Conservation (phyloP, 805 yeast species). For the Saccharomycopsis schoenii region DNA sequence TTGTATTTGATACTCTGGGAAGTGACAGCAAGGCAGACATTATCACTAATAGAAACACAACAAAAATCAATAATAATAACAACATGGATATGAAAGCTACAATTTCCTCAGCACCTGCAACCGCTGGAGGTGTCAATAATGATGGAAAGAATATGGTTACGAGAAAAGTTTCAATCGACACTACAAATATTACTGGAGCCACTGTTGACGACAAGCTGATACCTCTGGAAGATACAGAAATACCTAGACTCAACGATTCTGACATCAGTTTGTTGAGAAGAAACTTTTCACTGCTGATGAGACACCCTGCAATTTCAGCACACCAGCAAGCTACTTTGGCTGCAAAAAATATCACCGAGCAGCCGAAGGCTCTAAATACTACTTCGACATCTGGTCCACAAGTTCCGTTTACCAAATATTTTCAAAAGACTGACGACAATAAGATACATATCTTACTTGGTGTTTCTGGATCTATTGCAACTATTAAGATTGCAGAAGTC, state of each 20-base stretch:
- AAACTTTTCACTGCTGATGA: not conserved
- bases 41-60: not conserved
- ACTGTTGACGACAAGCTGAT: not conserved
- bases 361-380: not conserved
- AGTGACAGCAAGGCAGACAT: not conserved
- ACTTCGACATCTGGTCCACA: not conserved
- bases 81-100: not conserved
- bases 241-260: not conserved
- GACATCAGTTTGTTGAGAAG: not conserved
- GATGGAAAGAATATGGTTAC: not conserved
- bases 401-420: slow-evolving; percentile 58
- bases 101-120: not conserved
- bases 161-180: not conserved
- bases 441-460: slow-evolving; percentile 84
- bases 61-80: not conserved
- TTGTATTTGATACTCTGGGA: not conserved
- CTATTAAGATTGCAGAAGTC: slow-evolving; percentile 84
- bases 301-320: not conserved
- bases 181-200: not conserved
- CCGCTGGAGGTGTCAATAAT: not conserved
- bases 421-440: slow-evolving; percentile 66
- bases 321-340: not conserved
- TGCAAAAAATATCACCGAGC: not conserved
- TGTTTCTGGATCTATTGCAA: slow-evolving; percentile 94
- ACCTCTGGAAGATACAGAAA: not conserved